Evolutionary conservation across 176 grass and related monocot species (phyloP).

Genomic region (Neostapfia colusana): DNA sequence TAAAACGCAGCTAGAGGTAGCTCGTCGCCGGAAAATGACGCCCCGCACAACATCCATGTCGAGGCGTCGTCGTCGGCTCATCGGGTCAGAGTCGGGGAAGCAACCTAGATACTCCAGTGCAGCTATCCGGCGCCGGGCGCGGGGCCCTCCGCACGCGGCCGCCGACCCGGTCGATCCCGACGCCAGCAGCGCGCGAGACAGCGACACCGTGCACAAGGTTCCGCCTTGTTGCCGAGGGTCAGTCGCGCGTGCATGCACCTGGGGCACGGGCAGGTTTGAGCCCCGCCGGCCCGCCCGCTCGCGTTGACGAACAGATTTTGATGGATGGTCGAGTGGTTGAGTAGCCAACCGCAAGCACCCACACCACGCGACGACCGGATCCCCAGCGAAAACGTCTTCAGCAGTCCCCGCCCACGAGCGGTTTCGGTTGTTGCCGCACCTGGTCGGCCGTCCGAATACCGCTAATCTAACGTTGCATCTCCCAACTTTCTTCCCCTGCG

Average conservation of each 20-base stretch:
- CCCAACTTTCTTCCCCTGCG: no score
- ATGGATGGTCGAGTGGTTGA: neutral
- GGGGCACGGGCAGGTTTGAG: neutral
- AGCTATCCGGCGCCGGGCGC: no score
- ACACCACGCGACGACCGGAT: neutral
- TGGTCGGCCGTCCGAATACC: slow-evolving; percentile 43
- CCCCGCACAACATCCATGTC: no score
- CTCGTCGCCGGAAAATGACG: neutral
- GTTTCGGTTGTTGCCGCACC: neutral
- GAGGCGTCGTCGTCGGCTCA: neutral
- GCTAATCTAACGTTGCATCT: slow-evolving; percentile 3
- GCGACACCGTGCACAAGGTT: no score
- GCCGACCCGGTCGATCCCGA: no score
- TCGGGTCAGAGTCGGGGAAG: neutral
- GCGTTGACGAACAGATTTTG: no score
- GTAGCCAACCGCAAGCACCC: neutral
- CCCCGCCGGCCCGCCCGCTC: neutral
- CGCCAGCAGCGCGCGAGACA: no score
- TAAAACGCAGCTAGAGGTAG: no score
- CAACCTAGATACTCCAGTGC: no score
- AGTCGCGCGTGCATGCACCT: no score
- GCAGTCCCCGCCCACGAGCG: neutral
- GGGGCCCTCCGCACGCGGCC: no score
- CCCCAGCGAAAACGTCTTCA: neutral
- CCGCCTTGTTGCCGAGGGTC: no score